Base-by-base conservation (phyloP, 306 rosid species). In the Cucurbita ficifolia region DNA sequence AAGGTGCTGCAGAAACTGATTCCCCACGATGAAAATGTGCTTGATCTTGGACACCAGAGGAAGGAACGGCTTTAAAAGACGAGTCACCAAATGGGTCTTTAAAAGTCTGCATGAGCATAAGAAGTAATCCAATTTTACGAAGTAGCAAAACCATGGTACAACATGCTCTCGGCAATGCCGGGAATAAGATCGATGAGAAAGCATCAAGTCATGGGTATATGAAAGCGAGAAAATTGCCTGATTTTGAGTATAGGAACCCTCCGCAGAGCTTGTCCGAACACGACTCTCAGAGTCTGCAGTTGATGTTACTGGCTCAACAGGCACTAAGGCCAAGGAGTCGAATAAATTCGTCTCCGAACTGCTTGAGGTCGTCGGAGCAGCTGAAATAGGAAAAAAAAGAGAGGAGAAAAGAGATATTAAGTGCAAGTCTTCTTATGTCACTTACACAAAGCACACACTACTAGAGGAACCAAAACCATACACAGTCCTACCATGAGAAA, bases 1-100 rank as follows among this genome's bases (percentile, higher is more conserved):
- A 89, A 48, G 90, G 85, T 67, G 61, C 56, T 60, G 75, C 90
- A 74, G 92, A 86, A 76, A 87, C 82, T 12, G 94, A 80, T 55
- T 87, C 86, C 76, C 87, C 90, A 70, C 79, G 81, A 67, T 81
- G 86, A 21, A 85, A 83, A 29, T 49, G 83, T 79, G 87, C 82
- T 77, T 77, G 87, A 82, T 83, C 53, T 54, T 81, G 84, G 79
- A 75, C 86, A 38, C 87, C 90, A 10, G 77, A 4, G 13, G 90
- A 85, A 75, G 92, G 79, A 77, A 85, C 4, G 40, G 99, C 99
- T 84, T 77, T 88, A 85, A 95, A 95, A 78, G 97, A 96, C 0
- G 90, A 36, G 36, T 94, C 97, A 9, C 99, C 97, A 83, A 95
- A 95, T 65, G 99, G 96, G 82, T 95, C 96, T 70, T 79, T 96